These are phyloP conservation scores for Tylopilus plumbeoviolaceoides DNA, from an alignment of 768 basidiomycete genomes.

Conservation along the genomic window DNA sequence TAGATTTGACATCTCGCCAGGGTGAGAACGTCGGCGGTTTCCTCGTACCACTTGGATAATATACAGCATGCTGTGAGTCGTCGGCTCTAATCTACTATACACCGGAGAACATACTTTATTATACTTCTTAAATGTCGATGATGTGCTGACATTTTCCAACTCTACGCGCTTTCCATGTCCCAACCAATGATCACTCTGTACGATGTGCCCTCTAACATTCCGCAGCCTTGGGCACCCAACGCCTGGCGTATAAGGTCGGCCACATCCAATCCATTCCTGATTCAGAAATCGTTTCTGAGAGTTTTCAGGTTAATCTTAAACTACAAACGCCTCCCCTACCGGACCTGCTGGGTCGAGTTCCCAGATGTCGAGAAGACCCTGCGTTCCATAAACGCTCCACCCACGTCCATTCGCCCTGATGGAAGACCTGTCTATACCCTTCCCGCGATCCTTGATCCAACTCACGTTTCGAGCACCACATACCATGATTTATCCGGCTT, in stretches of 20 bases:
- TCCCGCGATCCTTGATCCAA: constrained; percentile 64
- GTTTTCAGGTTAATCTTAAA: constrained; percentile 65
- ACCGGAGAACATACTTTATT: neutral
- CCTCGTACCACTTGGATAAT: constrained; percentile 1
- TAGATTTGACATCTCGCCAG: neutral
- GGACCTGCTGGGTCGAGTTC: constrained; percentile 68
- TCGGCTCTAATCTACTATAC: neutral
- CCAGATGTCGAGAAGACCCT: constrained; percentile 63
- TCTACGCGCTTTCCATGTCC: constrained; percentile 29
- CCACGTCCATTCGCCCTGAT: constrained; percentile 49
- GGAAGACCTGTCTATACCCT: constrained; percentile 63
- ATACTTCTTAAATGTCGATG: constrained; percentile 11
- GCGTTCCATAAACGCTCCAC: constrained; percentile 54
- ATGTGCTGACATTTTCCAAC: neutral
- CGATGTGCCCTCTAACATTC: constrained; percentile 55
- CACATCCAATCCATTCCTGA: neutral
- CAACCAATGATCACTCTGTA: constrained; percentile 59
- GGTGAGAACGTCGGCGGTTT: constrained; percentile 15
- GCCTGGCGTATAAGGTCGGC: constrained; percentile 66
- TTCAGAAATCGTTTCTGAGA: neutral
- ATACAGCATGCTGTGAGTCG: constrained; percentile 10
- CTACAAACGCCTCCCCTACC: constrained; percentile 67
- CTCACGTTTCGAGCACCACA: neutral
- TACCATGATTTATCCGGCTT: constrained; percentile 1
- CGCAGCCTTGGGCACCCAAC: constrained; percentile 75